Percentiles rank a stretch among this genome's conserved stretches.
These are phyloP conservation scores for Strobilomyces confusus DNA, from an alignment of 768 basidiomycete genomes.

Conservation along the genomic window DNA sequence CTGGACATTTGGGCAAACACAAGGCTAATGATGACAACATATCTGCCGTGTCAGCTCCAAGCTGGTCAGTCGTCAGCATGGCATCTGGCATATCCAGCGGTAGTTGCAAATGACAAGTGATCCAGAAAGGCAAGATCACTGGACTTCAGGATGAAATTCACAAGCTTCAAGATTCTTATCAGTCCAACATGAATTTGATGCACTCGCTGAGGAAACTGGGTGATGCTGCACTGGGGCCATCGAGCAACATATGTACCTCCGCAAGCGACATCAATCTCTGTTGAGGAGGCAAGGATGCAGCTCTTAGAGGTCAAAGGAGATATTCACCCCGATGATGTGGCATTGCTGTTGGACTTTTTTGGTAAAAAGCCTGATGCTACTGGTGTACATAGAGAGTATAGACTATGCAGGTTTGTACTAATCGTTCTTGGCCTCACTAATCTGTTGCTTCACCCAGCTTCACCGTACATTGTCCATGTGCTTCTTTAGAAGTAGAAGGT, in stretches of 20 bases:
- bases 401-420: no score
- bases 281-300: not conserved
- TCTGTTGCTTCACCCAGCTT: no score
- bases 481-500: no score
- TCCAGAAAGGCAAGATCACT: not conserved
- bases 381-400: no score
- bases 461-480: no score
- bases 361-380: not conserved
- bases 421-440: no score
- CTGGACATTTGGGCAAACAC: no score
- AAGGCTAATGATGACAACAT: no score
- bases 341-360: not conserved
- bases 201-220: not conserved
- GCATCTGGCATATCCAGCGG: not conserved
- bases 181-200: not conserved
- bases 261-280: not conserved
- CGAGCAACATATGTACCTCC: not conserved
- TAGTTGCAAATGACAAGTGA: not conserved
- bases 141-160: not conserved
- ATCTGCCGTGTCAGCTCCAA: no score
- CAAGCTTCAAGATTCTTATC: not conserved
- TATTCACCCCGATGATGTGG: not conserved
- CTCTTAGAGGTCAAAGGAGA: not conserved
- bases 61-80: no score
- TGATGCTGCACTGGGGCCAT: not conserved